Evolutionary conservation across 2,329 filamentous ascomycete species (phyloP), one percentile per base, ranked within the genome.

Genomic region (Curvularia lunata): DNA sequence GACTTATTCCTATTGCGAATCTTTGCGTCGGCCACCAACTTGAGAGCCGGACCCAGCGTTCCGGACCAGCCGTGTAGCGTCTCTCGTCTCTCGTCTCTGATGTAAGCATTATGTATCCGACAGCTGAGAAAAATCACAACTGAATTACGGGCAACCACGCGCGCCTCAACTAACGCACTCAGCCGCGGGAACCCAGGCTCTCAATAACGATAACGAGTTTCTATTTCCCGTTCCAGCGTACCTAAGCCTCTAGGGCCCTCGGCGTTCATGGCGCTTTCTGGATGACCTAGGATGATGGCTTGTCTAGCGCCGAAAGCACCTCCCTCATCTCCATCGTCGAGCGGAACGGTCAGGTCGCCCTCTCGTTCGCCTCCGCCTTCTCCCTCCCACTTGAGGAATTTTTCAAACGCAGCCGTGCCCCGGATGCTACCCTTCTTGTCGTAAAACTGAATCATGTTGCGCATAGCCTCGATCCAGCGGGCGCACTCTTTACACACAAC

Each of bases 401-500:
- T 63, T 32, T 68, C 67, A 51, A 73, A 75, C 0, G 70, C 71
- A 34, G 45, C 55, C 2, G 67, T 74, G n/a, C 72, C 72, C 21
- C 56, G 61, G 21, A 75, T 58, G 53, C 67, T 72, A 23, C 70
- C 69, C 7, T 65, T 68, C 54, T 69, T 73, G 37, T 75, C 70
- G 51, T 67, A 74, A 28, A 66, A 50, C 18, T 57, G 62, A 34
- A 76, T 51, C 72, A 76, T 72, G 41, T 49, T 63, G 47, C 69
- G 62, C 71, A 76, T 75, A 18, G 70, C 60, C 27, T 59, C 58
- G 5, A 76, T 62, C 62, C 67, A 68, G 52, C 58, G 57, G 52
- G 56, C 60, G 38, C 73, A 76, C 23, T 61, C 61, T 42, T 71
- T 69, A 40, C 73, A 76, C 1, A 76, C 71, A 4, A 65, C 59